These are phyloP conservation scores for Effrenium voratum DNA, from an alignment of 73 alveolate species.

Conservation along the genomic window DNA sequence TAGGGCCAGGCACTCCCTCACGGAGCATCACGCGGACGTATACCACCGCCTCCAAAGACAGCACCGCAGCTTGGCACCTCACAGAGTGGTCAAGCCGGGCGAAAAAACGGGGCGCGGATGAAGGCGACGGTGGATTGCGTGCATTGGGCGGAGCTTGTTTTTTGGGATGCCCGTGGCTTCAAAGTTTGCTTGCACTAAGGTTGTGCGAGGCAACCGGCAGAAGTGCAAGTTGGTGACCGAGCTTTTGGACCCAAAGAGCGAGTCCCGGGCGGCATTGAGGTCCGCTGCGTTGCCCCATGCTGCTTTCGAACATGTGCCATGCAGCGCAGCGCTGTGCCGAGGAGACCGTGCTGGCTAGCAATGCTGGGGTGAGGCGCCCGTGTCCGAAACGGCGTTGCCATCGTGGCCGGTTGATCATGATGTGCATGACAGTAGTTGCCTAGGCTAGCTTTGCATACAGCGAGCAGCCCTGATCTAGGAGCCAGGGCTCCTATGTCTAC, in stretches of 20 bases:
- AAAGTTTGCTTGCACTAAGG: not conserved
- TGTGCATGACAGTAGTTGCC: no score
- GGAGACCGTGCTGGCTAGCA: constrained; percentile 55
- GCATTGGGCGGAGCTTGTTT: not conserved
- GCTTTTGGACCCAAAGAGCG: constrained; percentile 77
- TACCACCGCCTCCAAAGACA: not conserved
- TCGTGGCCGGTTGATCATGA: no score
- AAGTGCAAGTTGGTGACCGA: constrained; percentile 87
- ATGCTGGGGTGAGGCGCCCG: constrained; percentile 59
- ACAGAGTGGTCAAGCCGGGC: not conserved
- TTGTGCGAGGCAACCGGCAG: constrained; percentile 12
- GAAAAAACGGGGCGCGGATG: no score
- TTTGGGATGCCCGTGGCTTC: not conserved
- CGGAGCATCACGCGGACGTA: not conserved
- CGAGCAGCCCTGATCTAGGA: no score
- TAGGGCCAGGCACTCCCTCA: not conserved
- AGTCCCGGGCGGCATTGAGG: not conserved
- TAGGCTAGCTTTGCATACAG: no score
- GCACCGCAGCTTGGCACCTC: not conserved
- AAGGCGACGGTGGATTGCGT: not conserved
- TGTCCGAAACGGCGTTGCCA: no score
- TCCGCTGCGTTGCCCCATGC: no score
- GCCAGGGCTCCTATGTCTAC: constrained; percentile 89
- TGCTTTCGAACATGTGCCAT: no score
- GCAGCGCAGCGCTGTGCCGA: no score